Percentiles rank a stretch among this genome's conserved stretches.
phyloP scores from a whole-genome alignment of 345 rosid species.

The Stellera chamaejasme region DNA sequence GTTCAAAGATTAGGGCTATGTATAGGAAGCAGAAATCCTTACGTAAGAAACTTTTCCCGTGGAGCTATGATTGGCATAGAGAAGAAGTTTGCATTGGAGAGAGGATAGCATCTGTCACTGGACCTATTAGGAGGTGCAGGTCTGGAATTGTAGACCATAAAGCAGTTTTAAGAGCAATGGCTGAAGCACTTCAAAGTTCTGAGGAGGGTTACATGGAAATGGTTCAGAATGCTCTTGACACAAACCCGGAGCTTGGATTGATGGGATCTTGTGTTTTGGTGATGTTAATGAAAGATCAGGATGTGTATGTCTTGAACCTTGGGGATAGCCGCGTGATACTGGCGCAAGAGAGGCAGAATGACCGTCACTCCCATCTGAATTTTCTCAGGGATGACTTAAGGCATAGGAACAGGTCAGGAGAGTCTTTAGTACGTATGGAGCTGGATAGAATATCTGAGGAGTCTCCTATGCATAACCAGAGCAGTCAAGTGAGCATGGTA shows the following conservation, averaged over 20 bases:
- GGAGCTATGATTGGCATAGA: slow-evolving; percentile 97
- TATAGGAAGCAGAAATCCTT: slow-evolving; percentile 80
- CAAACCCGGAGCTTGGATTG: slow-evolving; percentile 83
- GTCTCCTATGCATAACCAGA: slow-evolving; percentile 82
- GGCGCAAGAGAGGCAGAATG: slow-evolving; percentile 84
- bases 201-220: slow-evolving; percentile 91
- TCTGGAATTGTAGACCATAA: slow-evolving; percentile 69
- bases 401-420: slow-evolving; percentile 74
- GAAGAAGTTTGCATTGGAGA: slow-evolving; percentile 62
- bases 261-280: slow-evolving; percentile 97
- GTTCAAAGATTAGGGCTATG: slow-evolving; percentile 60
- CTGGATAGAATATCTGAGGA: slow-evolving; percentile 96
- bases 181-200: slow-evolving; percentile 56
- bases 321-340: slow-evolving; percentile 89
- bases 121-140: slow-evolving; percentile 77
- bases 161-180: slow-evolving; percentile 85
- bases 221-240: slow-evolving; percentile 83
- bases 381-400: slow-evolving; percentile 53
- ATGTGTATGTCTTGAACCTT: slow-evolving; percentile 94
- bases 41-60: slow-evolving; percentile 88
- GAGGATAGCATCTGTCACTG: slow-evolving; percentile 48
- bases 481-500: slow-evolving; percentile 53
- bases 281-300: slow-evolving; percentile 97
- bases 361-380: slow-evolving; percentile 58
- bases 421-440: slow-evolving; percentile 83